Evolutionary conservation across 2,329 filamentous ascomycete species (phyloP).

Genomic region (Stachybotrys echinatus): DNA sequence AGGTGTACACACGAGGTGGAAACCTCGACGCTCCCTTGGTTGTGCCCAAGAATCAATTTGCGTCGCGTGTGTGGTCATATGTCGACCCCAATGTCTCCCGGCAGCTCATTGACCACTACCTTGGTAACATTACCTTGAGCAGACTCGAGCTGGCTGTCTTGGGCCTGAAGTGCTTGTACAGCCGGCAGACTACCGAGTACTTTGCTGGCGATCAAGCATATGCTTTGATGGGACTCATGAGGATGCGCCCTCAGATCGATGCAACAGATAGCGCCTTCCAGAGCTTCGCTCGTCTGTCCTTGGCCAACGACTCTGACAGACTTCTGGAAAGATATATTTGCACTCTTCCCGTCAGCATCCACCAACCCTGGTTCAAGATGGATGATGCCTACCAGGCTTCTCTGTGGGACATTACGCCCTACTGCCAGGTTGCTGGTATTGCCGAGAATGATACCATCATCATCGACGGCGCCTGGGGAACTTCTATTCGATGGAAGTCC

Average conservation of each 20-base stretch:
- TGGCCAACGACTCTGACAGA: constrained; percentile 27
- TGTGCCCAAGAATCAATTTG: constrained; percentile 25
- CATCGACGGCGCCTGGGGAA: constrained; percentile 13
- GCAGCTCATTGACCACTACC: constrained; percentile 28
- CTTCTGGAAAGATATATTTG: constrained; percentile 28
- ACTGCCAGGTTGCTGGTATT: constrained; percentile 25
- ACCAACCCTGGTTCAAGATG: constrained; percentile 24
- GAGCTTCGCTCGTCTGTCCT: constrained; percentile 27
- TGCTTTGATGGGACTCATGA: constrained; percentile 29
- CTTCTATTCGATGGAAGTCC: neutral
- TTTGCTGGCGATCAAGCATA: constrained; percentile 26
- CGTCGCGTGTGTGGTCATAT: constrained; percentile 21
- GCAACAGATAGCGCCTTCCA: constrained; percentile 26
- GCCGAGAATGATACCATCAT: constrained; percentile 26
- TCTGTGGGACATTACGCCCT: constrained; percentile 28
- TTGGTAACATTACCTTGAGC: constrained; percentile 20
- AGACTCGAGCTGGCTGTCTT: neutral
- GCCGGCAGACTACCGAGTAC: neutral
- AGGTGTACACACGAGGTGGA: constrained; percentile 17
- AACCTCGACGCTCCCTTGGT: constrained; percentile 11
- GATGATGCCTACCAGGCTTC: constrained; percentile 22
- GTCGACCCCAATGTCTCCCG: constrained; percentile 19
- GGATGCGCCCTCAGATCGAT: constrained; percentile 24
- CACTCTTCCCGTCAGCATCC: constrained; percentile 13
- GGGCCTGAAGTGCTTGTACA: neutral